Evolutionary conservation across 129 eudicot genomes (phyloP), one percentile per base, ranked within the genome.

Genomic region (Escallonia herrerae): DNA sequence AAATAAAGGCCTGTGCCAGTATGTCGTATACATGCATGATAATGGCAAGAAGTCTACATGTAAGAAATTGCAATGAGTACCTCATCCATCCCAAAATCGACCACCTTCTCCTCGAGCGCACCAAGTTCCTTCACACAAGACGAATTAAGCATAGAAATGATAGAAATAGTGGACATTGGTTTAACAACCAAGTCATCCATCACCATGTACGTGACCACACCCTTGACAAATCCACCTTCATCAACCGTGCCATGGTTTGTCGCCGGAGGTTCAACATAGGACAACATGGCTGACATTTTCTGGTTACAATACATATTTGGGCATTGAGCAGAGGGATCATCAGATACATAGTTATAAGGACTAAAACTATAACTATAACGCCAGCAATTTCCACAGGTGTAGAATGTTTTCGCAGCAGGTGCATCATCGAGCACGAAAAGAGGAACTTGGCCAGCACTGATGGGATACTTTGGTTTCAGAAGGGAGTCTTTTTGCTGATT

Each of bases 131-230:
- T 83, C 4, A 75, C 86, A 75, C 72, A 65, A 39, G 75, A 72
- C 63, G 69, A 69, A 58, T 66, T 78, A 42, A 81, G 51, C 82
- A 75, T 14, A 10, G 77, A 47, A 15, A 84, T 75, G 57, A 79
- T 52, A 3, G 87, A 81, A 48, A 78, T 78, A 10, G 78, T 76
- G 1, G 91, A 84, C 91, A 77, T 81, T 0, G 87, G 91, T 72
- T 57, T 70, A 33, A 81, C 82, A 14, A 38, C 82, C 67, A 85
- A 44, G 63, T 84, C 76, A 73, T 78, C 91, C 87, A 84, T 81
- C 7, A 81, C 78, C 91, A 81, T 81, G 13, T 81, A 84, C 1
- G 84, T 79, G 39, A 78, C 76, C n/a, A 72, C 79, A 65, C 84
- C 90, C 43, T 81, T 84, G 56, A 84, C 86, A 65, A 74, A 81